phyloP scores from a whole-genome alignment of 2,329 filamentous ascomycete genomes.

The Colletotrichum endophyticum region DNA sequence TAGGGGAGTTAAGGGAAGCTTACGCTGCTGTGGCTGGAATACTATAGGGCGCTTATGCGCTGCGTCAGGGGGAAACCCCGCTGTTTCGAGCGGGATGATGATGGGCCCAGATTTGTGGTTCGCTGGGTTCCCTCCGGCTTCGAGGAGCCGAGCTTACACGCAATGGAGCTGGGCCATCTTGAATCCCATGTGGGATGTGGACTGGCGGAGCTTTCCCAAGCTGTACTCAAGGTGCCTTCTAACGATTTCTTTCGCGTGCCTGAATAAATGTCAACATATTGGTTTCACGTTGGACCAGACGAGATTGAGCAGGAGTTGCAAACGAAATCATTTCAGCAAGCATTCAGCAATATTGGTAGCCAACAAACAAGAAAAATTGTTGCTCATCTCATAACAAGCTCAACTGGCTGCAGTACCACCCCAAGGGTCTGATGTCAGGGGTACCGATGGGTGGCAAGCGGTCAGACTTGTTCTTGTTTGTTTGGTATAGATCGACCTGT shows the following conservation, averaged over 20 bases:
- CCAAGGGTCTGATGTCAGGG: neutral
- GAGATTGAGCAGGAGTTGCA: neutral
- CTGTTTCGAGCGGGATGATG: neutral
- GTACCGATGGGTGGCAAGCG: neutral
- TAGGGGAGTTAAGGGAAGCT: neutral
- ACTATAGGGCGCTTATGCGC: neutral
- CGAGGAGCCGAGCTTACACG: neutral
- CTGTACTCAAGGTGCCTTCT: neutral
- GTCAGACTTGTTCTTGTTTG: neutral
- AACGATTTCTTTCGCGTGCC: neutral
- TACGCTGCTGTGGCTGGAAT: neutral
- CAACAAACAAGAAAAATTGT: neutral
- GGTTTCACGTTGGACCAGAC: neutral
- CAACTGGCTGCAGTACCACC: neutral
- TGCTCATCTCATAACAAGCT: neutral
- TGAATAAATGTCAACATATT: neutral
- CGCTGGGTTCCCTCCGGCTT: neutral
- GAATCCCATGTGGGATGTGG: neutral
- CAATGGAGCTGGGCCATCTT: neutral
- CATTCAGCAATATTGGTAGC: neutral
- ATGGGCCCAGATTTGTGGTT: neutral
- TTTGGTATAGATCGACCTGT: neutral
- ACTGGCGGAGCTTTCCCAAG: neutral
- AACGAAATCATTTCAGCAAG: neutral
- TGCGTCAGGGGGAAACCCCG: neutral